These are phyloP conservation scores for Didymella pinodella DNA, from an alignment of 2,329 filamentous ascomycete species.

Conservation along the genomic window DNA sequence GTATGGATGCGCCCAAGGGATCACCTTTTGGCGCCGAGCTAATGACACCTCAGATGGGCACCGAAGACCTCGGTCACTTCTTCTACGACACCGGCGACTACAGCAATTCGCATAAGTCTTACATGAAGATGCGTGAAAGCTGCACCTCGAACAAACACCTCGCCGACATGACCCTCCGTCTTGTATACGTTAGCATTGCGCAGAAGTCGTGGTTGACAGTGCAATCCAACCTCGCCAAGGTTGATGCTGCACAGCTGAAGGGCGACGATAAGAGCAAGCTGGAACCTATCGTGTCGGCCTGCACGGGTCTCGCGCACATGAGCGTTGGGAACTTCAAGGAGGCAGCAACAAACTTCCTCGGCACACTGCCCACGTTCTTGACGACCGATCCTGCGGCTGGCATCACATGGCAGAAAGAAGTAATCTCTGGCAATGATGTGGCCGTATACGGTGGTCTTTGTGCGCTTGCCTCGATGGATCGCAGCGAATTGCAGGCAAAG, in stretches of 20 bases:
- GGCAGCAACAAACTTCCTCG: slow-evolving; percentile 76
- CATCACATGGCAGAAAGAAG: slow-evolving; percentile 69
- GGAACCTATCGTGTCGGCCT: slow-evolving; percentile 70
- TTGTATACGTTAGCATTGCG: slow-evolving; percentile 78
- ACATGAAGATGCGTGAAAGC: slow-evolving; percentile 86
- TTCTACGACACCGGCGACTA: slow-evolving; percentile 81
- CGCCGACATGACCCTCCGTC: slow-evolving; percentile 79
- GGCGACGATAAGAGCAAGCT: slow-evolving; percentile 66
- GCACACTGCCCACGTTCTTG: slow-evolving; percentile 62
- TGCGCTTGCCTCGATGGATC: slow-evolving; percentile 87
- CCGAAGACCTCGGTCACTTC: slow-evolving; percentile 89
- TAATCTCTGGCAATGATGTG: slow-evolving; percentile 84
- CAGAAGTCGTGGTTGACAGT: slow-evolving; percentile 79
- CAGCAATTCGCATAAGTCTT: slow-evolving; percentile 75
- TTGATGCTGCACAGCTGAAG: slow-evolving; percentile 62
- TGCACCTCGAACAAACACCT: slow-evolving; percentile 85
- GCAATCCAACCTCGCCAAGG: slow-evolving; percentile 65
- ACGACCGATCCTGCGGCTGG: slow-evolving; percentile 54
- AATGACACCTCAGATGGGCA: slow-evolving; percentile 75
- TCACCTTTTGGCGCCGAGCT: too few species aligned
- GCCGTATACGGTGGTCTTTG: slow-evolving; percentile 91
- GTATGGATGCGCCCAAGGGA: slow-evolving; percentile 58
- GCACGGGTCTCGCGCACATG: slow-evolving; percentile 68
- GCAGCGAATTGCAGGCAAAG: slow-evolving; percentile 73
- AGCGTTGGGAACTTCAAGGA: slow-evolving; percentile 65